Percentiles rank a stretch among this genome's conserved stretches.
phyloP scores from a whole-genome alignment of 2,329 filamentous ascomycete species.

The Epichloe typhina region DNA sequence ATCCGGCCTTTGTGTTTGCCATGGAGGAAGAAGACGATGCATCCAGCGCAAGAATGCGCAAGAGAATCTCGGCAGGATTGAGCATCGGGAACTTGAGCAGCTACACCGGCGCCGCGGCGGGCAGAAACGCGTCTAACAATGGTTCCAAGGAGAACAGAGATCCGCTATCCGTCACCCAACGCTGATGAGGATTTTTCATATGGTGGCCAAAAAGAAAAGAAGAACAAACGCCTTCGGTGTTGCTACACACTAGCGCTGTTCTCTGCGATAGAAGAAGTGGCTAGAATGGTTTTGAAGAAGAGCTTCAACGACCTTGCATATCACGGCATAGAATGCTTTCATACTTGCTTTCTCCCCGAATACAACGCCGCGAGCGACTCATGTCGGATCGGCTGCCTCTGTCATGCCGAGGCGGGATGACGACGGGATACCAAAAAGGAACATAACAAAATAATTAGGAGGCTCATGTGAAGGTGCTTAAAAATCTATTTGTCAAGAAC shows the following conservation, averaged over 20 bases:
- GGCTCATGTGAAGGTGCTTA: conserved; percentile 3
- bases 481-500: not conserved
- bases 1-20: conserved; percentile 49
- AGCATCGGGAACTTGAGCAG: conserved; percentile 26
- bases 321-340: conserved; percentile 4
- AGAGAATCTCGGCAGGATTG: conserved; percentile 34
- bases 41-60: conserved; percentile 30
- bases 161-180: conserved; percentile 18
- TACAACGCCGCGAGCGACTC: not conserved
- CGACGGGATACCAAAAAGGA: not conserved
- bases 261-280: conserved; percentile 1
- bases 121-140: conserved; percentile 14
- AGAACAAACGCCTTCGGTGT: not conserved
- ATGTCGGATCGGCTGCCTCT: not conserved
- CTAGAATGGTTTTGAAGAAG: not conserved
- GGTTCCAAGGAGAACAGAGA: conserved; percentile 18
- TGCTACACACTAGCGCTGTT: not conserved
- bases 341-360: not conserved
- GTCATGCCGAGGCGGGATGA: not conserved
- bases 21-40: conserved; percentile 51
- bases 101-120: conserved; percentile 25
- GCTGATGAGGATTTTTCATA: conserved; percentile 11
- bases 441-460: conserved; percentile 2
- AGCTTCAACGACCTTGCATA: not conserved
- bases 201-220: not conserved